Conservation (phyloP, 179 eudicot genomes). For the Beta corolliflora region DNA sequence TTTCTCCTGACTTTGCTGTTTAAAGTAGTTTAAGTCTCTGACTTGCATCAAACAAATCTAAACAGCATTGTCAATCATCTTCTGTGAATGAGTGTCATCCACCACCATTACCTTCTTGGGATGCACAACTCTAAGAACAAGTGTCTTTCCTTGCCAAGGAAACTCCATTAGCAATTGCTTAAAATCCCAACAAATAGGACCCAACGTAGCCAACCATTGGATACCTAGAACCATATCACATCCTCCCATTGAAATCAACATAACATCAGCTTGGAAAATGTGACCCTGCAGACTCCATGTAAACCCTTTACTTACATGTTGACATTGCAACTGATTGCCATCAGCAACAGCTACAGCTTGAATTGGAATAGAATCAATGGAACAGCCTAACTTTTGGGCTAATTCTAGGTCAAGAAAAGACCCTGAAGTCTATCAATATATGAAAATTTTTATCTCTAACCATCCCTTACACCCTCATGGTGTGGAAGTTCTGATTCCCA, state of each 20-base stretch:
- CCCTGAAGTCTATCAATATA: background rate
- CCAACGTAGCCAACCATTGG: background rate
- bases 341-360: background rate
- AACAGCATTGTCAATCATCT: background rate
- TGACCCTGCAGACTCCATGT: background rate
- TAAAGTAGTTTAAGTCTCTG: background rate
- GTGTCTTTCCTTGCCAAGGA: too few species aligned
- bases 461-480: background rate
- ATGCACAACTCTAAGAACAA: background rate
- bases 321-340: background rate
- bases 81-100: background rate
- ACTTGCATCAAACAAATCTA: background rate
- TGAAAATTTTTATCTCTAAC: background rate
- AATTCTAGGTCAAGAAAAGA: background rate
- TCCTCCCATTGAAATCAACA: background rate
- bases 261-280: background rate
- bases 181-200: background rate
- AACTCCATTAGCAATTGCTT: background rate
- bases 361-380: background rate
- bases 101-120: background rate
- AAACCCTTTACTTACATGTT: background rate
- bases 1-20: background rate
- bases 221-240: background rate
- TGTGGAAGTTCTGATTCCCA: background rate
- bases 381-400: background rate